Evolutionary conservation across 2,329 filamentous ascomycete species (phyloP).

Genomic region (Aureobasidium vineae): DNA sequence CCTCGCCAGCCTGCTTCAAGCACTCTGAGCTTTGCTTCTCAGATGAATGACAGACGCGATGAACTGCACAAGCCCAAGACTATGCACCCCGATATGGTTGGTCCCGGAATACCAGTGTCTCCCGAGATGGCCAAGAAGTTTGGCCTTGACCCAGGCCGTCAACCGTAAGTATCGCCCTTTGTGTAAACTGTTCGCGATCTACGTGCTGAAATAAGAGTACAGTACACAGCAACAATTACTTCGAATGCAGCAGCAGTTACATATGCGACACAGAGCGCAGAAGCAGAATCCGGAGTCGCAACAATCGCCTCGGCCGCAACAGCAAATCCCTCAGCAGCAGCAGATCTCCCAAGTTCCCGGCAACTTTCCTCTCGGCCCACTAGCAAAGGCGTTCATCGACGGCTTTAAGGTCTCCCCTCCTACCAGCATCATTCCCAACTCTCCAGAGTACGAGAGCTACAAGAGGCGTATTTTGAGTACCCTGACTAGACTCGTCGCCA

Average conservation of each 20-base stretch:
- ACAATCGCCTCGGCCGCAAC: neutral
- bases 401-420: slow-evolving; percentile 28
- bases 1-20: neutral
- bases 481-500: slow-evolving; percentile 20
- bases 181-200: neutral
- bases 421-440: slow-evolving; percentile 21
- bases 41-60: neutral
- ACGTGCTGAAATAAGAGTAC: neutral
- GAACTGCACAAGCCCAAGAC: neutral
- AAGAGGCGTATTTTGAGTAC: slow-evolving; percentile 21
- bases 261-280: slow-evolving; percentile 50
- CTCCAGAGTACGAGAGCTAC: slow-evolving; percentile 28
- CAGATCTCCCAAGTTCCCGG: slow-evolving; percentile 34
- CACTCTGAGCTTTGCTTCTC: neutral
- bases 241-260: slow-evolving; percentile 67
- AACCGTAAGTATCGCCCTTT: slow-evolving; percentile 56
- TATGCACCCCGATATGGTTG: slow-evolving; percentile 50
- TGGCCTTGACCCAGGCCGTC: slow-evolving; percentile 75
- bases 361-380: slow-evolving; percentile 37
- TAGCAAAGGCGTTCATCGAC: slow-evolving; percentile 29
- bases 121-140: slow-evolving; percentile 65
- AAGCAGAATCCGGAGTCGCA: no score
- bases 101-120: slow-evolving; percentile 60
- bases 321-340: slow-evolving; percentile 30
- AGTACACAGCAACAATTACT: slow-evolving; percentile 45